Conservation (phyloP, 805 yeast species). For the Lipomyces starkeyi region DNA sequence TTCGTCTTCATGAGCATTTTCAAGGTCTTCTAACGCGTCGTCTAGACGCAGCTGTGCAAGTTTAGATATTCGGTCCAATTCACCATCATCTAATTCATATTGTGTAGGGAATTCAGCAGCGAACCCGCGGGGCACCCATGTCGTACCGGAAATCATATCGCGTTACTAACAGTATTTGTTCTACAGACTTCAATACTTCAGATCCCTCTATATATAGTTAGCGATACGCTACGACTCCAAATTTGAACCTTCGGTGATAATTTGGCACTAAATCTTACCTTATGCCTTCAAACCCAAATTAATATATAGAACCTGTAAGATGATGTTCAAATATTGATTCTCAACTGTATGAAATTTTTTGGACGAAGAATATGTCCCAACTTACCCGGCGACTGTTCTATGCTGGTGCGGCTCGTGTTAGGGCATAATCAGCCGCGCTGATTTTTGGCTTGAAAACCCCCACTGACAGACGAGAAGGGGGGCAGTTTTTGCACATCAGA, state of each 20-base stretch:
- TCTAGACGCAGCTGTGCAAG: constrained; percentile 82
- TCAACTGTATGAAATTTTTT: not conserved
- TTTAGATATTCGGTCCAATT: constrained; percentile 85
- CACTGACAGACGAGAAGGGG: too few species aligned
- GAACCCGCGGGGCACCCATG: constrained; percentile 96
- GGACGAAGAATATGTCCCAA: constrained; percentile 20
- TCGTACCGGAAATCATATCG: constrained; percentile 83
- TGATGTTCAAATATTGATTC: not conserved
- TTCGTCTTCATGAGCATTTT: constrained; percentile 49
- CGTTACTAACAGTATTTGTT: not conserved
- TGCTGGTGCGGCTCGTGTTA: not conserved
- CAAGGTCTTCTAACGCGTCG: constrained; percentile 73
- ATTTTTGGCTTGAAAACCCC: too few species aligned
- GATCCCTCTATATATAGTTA: not conserved
- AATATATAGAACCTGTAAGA: not conserved
- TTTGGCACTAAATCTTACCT: not conserved
- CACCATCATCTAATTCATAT: constrained; percentile 87
- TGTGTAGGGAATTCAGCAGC: constrained; percentile 92
- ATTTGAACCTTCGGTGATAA: not conserved
- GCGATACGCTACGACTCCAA: not conserved
- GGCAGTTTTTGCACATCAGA: too few species aligned
- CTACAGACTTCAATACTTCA: not conserved
- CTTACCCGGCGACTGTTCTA: constrained; percentile 29
- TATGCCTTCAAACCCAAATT: not conserved
- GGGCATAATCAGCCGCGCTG: too few species aligned